A percentile compares a stretch with the other conserved stretches of the same genome.
Conservation (phyloP, 495 filamentous ascomycete genomes). For the Aspergillus heteromorphus region DNA sequence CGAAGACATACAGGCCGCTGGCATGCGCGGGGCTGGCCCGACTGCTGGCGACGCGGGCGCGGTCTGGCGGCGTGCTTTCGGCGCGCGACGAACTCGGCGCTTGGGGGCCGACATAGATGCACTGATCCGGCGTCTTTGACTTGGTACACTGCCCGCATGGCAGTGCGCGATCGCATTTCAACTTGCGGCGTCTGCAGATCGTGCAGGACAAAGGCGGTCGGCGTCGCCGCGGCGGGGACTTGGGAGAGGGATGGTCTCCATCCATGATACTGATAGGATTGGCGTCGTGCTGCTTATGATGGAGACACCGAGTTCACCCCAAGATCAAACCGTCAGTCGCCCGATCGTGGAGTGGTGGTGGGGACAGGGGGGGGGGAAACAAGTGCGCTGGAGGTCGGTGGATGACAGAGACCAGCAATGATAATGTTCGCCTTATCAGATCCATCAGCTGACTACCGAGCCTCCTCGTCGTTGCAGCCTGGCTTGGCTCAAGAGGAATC, state of each 20-base stretch:
- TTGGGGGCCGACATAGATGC: slow-evolving; percentile 29
- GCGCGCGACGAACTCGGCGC: slow-evolving; percentile 12
- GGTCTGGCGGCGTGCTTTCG: slow-evolving; percentile 11
- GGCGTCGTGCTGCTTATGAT: background rate
- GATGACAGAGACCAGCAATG: background rate
- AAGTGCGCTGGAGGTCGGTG: background rate
- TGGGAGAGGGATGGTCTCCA: slow-evolving; percentile 6
- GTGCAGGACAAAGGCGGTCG: slow-evolving; percentile 39
- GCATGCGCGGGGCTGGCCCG: slow-evolving; percentile 10
- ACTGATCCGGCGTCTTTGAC: slow-evolving; percentile 33
- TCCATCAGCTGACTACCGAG: background rate
- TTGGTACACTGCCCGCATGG: slow-evolving; percentile 63
- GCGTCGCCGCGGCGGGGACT: slow-evolving; percentile 27
- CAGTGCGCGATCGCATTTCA: slow-evolving; percentile 62
- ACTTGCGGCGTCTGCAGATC: slow-evolving; percentile 59
- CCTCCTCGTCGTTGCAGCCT: background rate
- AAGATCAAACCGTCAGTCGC: background rate
- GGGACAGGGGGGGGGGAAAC: background rate
- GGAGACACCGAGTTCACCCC: background rate
- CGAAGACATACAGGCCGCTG: slow-evolving; percentile 38
- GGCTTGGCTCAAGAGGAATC: background rate
- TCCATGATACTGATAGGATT: slow-evolving; percentile 2
- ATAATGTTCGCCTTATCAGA: background rate
- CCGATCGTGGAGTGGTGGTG: background rate
- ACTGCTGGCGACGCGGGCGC: slow-evolving; percentile 12